A percentile compares a stretch with the other conserved stretches of the same genome.
Evolutionary conservation across 768 basidiomycete genomes (phyloP).

Genomic region (Mycena crocata): DNA sequence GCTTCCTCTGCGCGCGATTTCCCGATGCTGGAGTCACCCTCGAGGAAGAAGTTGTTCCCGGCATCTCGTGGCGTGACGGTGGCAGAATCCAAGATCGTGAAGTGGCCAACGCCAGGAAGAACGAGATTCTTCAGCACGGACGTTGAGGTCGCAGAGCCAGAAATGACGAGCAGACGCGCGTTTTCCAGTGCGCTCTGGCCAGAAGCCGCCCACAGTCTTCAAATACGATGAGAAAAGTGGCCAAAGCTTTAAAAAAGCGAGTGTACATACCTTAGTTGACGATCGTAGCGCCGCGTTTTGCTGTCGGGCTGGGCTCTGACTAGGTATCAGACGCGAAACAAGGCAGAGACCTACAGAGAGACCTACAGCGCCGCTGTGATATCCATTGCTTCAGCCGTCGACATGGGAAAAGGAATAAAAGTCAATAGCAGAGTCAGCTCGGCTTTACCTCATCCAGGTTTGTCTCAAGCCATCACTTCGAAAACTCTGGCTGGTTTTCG

Average conservation of each 20-base stretch:
- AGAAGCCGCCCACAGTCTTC: constrained; percentile 90
- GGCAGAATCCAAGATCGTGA: constrained; percentile 85
- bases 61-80: constrained; percentile 79
- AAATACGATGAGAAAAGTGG: not conserved
- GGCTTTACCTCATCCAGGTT: no score
- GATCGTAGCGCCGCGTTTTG: constrained; percentile 93
- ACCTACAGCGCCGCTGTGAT: constrained; percentile 21
- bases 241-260: constrained; percentile 31
- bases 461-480: no score
- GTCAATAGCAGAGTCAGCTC: no score
- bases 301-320: constrained; percentile 70
- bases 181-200: constrained; percentile 92
- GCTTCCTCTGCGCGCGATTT: constrained; percentile 84
- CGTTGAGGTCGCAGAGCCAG: constrained; percentile 85
- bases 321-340: not conserved
- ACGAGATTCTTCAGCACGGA: constrained; percentile 96
- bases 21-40: constrained; percentile 80
- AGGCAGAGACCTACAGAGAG: not conserved
- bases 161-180: constrained; percentile 84
- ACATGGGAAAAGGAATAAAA: constrained; percentile 9
- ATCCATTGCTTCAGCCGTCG: constrained; percentile 24
- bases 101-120: constrained; percentile 95
- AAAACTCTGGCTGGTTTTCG: no score
- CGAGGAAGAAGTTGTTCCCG: constrained; percentile 97
- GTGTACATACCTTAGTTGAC: constrained; percentile 81